Evolutionary conservation across 306 rosid species (phyloP), one percentile per base, ranked within the genome.

Genomic region (Biancaea sappan): DNA sequence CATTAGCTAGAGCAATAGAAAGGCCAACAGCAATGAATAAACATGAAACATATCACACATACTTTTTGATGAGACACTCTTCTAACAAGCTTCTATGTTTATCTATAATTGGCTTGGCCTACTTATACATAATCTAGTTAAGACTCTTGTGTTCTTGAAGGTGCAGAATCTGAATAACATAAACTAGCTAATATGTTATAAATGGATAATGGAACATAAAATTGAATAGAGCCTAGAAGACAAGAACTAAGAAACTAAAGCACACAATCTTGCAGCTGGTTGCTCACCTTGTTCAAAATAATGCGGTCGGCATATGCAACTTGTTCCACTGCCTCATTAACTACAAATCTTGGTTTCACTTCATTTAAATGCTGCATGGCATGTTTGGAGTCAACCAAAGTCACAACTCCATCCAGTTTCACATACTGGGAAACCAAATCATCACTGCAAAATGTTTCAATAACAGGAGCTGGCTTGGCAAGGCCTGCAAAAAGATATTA

Each of bases 261-360:
- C 58, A 69, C 22, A 63, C 62, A 38, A 35, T n/a, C 72, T 28
- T 26, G 74, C 66, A 68, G 58, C 52, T 50, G 59, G 83, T 80
- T 67, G 67, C 62, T 57, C 61, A 85, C 98, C 94, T 93, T 91
- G 88, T 93, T 91, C 81, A 93, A 64, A 74, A 93, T 89, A 73
- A 93, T 87, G 57, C 93, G 90, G 69, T 91, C 98, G 73, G 97
- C 97, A 81, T 87, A 93, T 48, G 97, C 98, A 70, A 93, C 90
- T 84, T 93, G 98, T 71, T 93, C 98, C 29, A 91, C 89, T 2
- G 97, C 96, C 85, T 91, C 98, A 72, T 91, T 93, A 67, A 93
- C 98, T 61, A 93, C 98, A 89, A 93, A 91, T 76, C 96, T 89
- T 32, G 98, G 97, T 83, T 93, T 93, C 54, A 91, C 88, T 82